phyloP scores from a whole-genome alignment of 495 filamentous ascomycete genomes.

The Rhypophila decipiens region DNA sequence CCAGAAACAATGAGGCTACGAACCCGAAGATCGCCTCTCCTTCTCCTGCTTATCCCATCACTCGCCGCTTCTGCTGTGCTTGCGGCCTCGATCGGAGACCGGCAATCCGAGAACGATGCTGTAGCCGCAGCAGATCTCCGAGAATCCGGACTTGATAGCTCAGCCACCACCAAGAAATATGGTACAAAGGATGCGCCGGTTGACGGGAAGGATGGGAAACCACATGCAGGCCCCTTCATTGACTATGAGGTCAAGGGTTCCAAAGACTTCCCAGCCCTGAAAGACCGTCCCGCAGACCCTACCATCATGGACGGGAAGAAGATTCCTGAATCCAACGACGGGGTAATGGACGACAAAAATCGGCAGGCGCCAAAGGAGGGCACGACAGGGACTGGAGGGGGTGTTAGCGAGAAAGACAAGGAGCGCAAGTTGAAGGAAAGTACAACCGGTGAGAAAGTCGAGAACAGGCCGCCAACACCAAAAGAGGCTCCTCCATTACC shows the following conservation, averaged over 20 bases:
- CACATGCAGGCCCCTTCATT: conserved; percentile 85
- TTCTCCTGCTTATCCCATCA: conserved; percentile 42
- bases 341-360: conserved; percentile 85
- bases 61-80: conserved; percentile 30
- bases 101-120: conserved; percentile 13
- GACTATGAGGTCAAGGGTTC: conserved; percentile 48
- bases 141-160: conserved; percentile 7
- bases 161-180: conserved; percentile 27
- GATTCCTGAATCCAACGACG: conserved; percentile 73
- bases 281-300: conserved; percentile 41
- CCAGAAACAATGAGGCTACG: conserved; percentile 31
- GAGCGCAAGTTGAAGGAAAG: conserved; percentile 55
- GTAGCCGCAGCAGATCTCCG: conserved; percentile 3
- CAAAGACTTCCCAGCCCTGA: conserved; percentile 39
- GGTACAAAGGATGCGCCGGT: conserved; percentile 87
- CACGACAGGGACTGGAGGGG: conserved; percentile 79
- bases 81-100: conserved; percentile 14
- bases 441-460: conserved; percentile 52
- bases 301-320: conserved; percentile 54
- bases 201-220: conserved; percentile 92
- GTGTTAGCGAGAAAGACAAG: conserved; percentile 77
- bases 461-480: conserved; percentile 72
- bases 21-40: conserved; percentile 30
- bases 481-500: conserved; percentile 81
- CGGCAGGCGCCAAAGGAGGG: conserved; percentile 69